Base-by-base conservation (phyloP, 2,329 filamentous ascomycete species). In the Fusarium sp. region DNA sequence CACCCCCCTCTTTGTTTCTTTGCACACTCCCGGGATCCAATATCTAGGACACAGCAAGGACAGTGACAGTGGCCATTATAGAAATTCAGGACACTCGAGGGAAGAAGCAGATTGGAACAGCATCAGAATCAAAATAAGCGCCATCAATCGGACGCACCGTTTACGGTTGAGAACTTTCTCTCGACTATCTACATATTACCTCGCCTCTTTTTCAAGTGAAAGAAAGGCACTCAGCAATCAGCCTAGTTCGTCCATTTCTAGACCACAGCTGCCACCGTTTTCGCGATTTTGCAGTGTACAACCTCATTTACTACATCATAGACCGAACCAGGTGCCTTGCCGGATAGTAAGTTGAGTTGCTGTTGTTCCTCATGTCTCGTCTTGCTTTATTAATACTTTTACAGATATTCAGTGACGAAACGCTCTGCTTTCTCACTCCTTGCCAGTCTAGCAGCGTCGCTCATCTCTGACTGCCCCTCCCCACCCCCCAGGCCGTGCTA, bases 401-500 rank as follows among this genome's bases (percentile, higher is more conserved):
- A 33, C 31, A 35, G 48, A 51, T 20, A 35, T 20, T 51, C 30
- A 35, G 31, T 24, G n/a, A 51, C n/a, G 31, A 48, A 48, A n/a
- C 45, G 31, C 28, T 48, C 15, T 48, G 14, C 22, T n/a, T 48
- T 22, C 28, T 48, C 45, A n/a, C 45, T 48, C 48, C 48, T 51
- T 35, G 47, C 30, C 47, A 51, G 47, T 51, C 30, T 35, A 51
- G 31, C n/a, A 51, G 47, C 13, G 16, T 51, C 47, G 47, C 47
- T 51, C 47, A 26, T 26, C 35, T 48, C 54, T 63, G 36, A 44
- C 54, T 60, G 56, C 58, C 61, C 57, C 39, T 56, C 68, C 55
- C 57, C 57, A 58, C 30, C 53, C 63, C 68, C 63, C 48, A 51
- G 48, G 31, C 48, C 72, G 72, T 74, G 68, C 74, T 76, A 76